Percentiles rank a stretch among this genome's conserved stretches.
phyloP scores from a whole-genome alignment of 345 rosid species.

The Passiflora organensis region DNA sequence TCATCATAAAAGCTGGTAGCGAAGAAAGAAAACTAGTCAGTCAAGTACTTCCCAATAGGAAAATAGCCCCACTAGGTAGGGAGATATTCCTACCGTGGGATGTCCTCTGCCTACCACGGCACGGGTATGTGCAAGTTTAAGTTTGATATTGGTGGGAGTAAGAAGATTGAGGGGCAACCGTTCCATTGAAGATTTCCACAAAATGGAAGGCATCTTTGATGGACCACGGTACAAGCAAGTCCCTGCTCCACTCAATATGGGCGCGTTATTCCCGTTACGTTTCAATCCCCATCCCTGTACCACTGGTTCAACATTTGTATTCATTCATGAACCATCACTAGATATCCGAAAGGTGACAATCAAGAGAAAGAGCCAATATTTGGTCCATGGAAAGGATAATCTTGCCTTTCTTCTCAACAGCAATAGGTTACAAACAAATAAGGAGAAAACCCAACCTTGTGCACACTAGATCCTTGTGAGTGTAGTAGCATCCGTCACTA shows the following conservation, averaged over 20 bases:
- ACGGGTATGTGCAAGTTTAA: too few relatives aligned
- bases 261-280: conserved; percentile 17
- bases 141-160: background rate
- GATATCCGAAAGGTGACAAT: background rate
- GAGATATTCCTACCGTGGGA: too few relatives aligned
- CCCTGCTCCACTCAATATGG: conserved; percentile 26
- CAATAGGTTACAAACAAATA: background rate
- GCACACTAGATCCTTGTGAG: too few relatives aligned
- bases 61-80: too few relatives aligned
- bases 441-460: conserved; percentile 3
- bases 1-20: too few relatives aligned
- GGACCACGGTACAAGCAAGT: conserved; percentile 35
- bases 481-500: too few relatives aligned
- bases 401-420: too few relatives aligned
- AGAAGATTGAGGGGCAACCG: conserved; percentile 7
- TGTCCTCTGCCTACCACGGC: too few relatives aligned
- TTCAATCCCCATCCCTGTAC: conserved; percentile 10
- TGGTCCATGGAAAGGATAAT: background rate
- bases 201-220: conserved; percentile 9
- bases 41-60: too few relatives aligned
- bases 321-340: conserved; percentile 16
- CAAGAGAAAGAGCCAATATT: background rate
- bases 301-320: conserved; percentile 14
- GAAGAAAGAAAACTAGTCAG: too few relatives aligned
- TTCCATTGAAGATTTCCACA: conserved; percentile 17